These are phyloP conservation scores for Scutellaria baicalensis DNA, from an alignment of 257 asterid species.

Conservation along the genomic window DNA sequence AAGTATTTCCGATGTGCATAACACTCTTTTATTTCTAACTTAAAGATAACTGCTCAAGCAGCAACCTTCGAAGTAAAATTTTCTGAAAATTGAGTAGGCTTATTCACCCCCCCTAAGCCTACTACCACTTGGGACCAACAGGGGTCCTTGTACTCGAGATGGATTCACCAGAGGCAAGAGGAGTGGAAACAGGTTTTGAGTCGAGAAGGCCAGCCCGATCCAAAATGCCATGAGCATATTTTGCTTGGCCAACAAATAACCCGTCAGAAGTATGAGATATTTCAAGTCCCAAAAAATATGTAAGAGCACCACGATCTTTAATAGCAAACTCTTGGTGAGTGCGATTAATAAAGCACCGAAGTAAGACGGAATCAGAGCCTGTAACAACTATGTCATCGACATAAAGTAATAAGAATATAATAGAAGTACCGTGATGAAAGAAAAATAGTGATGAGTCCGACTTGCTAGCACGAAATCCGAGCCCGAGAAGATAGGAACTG, in stretches of 20 bases:
- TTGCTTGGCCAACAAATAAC: background rate
- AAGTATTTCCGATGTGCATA: too few species aligned
- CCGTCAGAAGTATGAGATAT: background rate
- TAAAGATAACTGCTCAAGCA: too few species aligned
- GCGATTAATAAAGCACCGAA: background rate
- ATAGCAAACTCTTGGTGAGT: background rate
- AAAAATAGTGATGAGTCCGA: background rate
- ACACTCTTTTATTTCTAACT: too few species aligned
- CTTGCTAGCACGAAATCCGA: background rate
- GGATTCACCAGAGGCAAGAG: too few species aligned
- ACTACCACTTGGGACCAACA: too few species aligned
- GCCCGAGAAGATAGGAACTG: background rate
- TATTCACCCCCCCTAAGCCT: too few species aligned
- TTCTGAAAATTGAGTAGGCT: too few species aligned
- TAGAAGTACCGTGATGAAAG: background rate
- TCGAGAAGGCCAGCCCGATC: background rate
- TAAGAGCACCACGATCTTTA: background rate
- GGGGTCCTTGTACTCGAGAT: too few species aligned
- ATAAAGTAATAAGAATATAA: background rate
- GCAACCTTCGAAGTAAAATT: too few species aligned
- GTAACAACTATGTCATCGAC: background rate
- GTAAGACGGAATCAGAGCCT: background rate
- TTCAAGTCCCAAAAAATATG: background rate
- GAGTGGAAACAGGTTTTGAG: background rate
- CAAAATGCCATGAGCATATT: background rate